These are phyloP conservation scores for Microstegium vimineum DNA, from an alignment of 176 grass and related monocot species.

Conservation along the genomic window DNA sequence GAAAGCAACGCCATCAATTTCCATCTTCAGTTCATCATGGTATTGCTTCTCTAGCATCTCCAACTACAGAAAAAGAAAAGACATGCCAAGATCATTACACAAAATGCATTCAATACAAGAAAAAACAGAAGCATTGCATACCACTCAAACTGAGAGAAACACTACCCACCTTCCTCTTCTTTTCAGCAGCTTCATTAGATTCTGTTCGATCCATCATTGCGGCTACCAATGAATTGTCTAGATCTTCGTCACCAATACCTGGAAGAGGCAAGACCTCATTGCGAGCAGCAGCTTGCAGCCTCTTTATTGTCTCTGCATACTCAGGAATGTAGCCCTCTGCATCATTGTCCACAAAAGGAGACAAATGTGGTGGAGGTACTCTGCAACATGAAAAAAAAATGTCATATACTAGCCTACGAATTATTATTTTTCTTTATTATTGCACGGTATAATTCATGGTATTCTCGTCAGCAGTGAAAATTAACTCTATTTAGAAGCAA, in stretches of 20 bases:
- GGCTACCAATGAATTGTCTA: slow-evolving; percentile 47
- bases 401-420: neutral
- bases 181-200: slow-evolving; percentile 68
- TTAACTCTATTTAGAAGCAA: neutral
- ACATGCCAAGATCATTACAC: neutral
- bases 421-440: neutral
- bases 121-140: neutral
- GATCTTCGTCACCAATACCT: slow-evolving; percentile 71
- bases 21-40: slow-evolving; percentile 88
- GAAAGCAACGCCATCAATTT: slow-evolving; percentile 55
- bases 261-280: slow-evolving; percentile 88
- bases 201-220: slow-evolving; percentile 62
- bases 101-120: neutral
- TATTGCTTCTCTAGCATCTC: slow-evolving; percentile 78
- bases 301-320: slow-evolving; percentile 86
- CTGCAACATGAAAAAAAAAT: slow-evolving; percentile 42
- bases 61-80: slow-evolving; percentile 51
- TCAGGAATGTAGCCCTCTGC: slow-evolving; percentile 95
- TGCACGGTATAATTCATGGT: neutral
- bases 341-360: slow-evolving; percentile 95
- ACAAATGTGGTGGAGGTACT: slow-evolving; percentile 91
- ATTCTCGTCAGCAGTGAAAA: neutral
- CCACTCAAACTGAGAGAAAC: neutral
- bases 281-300: slow-evolving; percentile 61
- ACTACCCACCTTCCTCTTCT: slow-evolving; percentile 57